phyloP scores from a whole-genome alignment of 495 filamentous ascomycete genomes.

The Penicillium silybi region DNA sequence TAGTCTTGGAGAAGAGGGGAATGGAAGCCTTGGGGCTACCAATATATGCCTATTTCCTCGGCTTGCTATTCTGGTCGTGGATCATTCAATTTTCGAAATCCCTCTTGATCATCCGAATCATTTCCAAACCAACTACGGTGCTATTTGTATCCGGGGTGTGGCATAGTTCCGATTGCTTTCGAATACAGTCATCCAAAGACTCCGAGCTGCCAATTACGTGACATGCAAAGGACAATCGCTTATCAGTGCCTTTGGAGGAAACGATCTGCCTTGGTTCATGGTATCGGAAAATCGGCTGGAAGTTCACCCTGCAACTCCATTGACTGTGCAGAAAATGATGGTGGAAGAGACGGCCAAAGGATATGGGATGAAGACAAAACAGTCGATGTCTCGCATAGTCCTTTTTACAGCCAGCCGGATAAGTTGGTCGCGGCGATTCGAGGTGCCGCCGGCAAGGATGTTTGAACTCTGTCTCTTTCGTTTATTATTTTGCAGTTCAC shows the following conservation, averaged over 20 bases:
- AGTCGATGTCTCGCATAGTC: slow-evolving; percentile 29
- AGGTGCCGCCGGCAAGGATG: slow-evolving; percentile 6
- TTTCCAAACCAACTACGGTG: slow-evolving; percentile 13
- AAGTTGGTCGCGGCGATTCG: slow-evolving; percentile 13
- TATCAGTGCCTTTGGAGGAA: not conserved
- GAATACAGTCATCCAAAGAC: slow-evolving; percentile 27
- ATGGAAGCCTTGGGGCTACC: no score
- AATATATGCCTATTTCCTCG: no score
- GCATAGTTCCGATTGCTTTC: slow-evolving; percentile 36
- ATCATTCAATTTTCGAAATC: no score
- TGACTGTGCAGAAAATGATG: slow-evolving; percentile 33
- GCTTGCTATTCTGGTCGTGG: no score
- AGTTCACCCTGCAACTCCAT: slow-evolving; percentile 31
- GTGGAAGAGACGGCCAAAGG: slow-evolving; percentile 14
- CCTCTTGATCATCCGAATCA: not conserved
- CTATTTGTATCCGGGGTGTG: slow-evolving; percentile 48
- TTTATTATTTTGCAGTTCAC: no score
- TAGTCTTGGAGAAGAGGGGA: no score
- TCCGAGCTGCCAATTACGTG: slow-evolving; percentile 32
- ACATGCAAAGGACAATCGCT: slow-evolving; percentile 10
- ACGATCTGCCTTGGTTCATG: not conserved
- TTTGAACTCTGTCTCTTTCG: not conserved
- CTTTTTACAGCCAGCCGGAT: slow-evolving; percentile 23
- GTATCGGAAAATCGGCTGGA: not conserved
- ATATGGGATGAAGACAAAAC: slow-evolving; percentile 13